Base-by-base conservation (phyloP, 345 rosid species). In the Eucalyptus marginata region DNA sequence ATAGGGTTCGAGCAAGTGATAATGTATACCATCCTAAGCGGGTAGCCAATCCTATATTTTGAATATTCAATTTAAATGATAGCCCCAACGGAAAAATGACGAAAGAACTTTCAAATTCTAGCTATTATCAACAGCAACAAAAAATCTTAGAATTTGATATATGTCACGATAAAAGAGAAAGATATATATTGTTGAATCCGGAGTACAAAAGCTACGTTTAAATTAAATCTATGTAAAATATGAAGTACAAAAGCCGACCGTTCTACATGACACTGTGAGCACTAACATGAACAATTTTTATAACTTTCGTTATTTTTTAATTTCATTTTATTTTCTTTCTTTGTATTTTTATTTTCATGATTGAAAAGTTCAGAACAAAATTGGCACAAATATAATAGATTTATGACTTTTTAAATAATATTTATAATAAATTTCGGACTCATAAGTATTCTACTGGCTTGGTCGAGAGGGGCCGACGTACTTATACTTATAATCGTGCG, bases 211-310 rank as follows among this genome's bases (percentile, higher is more conserved):
- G 43, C 43, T n/a, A n/a, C 5, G 10, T 64, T n/a, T 64, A 64
- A 66, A 66, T 64, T n/a, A n/a, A 66, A n/a, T n/a, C 44, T 68
- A 17, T 33, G 80, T 33, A 68, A 62, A 66, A 33, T 17, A 9
- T 1, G 22, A 68, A 68, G 44, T 8, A 33, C 44, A 64, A 59
- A 59, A 64, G 10, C n/a, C 3, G 0, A 5, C 1, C 3, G 13
- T 2, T 25, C 29, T 56, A 10, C 6, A 0, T 4, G 58, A 52
- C 5, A 52, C 2, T 3, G 0, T 20, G 58, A 52, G 10, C 25
- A 52, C 25, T 52, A 52, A 52, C 1, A 52, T 52, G 10, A 52
- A 52, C 5, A 52, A 52, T 20, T 52, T 51, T 18, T 18, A 52
- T 52, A 52, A 3, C 10, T 52, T 52, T 7, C 10, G 0, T 52